phyloP scores from a whole-genome alignment of 768 basidiomycete species.

The Auricularia sp. region DNA sequence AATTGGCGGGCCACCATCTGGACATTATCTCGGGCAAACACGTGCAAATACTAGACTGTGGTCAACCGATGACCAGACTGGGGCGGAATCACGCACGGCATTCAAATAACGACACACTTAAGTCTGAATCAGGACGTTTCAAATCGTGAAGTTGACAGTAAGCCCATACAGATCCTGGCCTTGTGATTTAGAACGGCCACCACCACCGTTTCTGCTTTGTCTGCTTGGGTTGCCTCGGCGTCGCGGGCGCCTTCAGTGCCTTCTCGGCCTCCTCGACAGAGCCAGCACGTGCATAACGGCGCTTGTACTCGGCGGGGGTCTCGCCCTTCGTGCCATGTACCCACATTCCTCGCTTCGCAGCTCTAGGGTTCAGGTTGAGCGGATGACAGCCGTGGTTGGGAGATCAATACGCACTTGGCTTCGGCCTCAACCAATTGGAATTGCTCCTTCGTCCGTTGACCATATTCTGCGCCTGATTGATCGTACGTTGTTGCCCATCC shows the following conservation, averaged over 20 bases:
- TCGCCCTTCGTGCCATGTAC: conserved; percentile 41
- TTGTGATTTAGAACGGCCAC: neutral
- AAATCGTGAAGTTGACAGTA: too few relatives aligned
- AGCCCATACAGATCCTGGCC: too few relatives aligned
- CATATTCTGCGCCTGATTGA: conserved; percentile 73
- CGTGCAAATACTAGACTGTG: too few relatives aligned
- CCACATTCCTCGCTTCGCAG: conserved; percentile 69
- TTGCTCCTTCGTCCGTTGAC: conserved; percentile 50
- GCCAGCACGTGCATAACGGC: conserved; percentile 33
- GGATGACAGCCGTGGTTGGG: neutral
- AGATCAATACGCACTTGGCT: conserved; percentile 44
- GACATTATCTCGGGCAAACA: too few relatives aligned
- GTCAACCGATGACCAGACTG: too few relatives aligned
- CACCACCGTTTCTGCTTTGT: neutral
- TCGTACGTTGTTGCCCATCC: conserved; percentile 73
- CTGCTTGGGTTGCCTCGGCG: neutral
- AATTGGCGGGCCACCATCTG: too few relatives aligned
- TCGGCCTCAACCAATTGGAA: conserved; percentile 52
- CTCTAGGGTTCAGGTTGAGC: conserved; percentile 27
- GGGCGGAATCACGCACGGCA: too few relatives aligned
- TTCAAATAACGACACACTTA: too few relatives aligned
- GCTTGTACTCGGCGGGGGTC: conserved; percentile 74
- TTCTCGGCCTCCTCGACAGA: neutral
- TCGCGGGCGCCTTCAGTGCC: neutral
- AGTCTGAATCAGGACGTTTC: too few relatives aligned